These are phyloP conservation scores for Ceratorhiza oryzae-sativae DNA, from an alignment of 1,284 basidiomycete genomes.

Conservation along the genomic window DNA sequence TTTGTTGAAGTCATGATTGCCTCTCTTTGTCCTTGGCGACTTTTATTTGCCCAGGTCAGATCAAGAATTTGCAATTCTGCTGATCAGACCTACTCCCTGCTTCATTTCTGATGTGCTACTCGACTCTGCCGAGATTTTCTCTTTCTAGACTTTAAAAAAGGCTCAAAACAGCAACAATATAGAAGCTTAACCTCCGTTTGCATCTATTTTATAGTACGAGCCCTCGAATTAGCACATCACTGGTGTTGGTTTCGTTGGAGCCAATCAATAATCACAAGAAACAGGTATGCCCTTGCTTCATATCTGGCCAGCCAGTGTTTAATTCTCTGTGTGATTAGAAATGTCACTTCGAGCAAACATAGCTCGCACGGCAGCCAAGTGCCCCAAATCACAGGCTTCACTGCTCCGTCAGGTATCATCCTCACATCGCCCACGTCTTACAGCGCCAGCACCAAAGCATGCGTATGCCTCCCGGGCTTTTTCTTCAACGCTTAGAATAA, in stretches of 20 bases:
- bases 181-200: too few species aligned
- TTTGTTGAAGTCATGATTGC: neutral
- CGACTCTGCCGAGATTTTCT: neutral
- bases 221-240: too few species aligned
- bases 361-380: constrained; percentile 5
- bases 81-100: neutral
- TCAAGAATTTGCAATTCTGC: neutral
- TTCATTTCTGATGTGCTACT: neutral
- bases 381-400: neutral
- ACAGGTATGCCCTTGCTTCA: neutral
- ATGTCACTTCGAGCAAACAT: constrained; percentile 10
- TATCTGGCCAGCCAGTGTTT: neutral
- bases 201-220: too few species aligned
- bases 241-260: too few species aligned
- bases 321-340: neutral
- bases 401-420: neutral
- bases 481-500: neutral
- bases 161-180: too few species aligned
- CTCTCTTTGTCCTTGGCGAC: neutral
- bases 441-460: neutral
- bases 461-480: neutral
- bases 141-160: neutral
- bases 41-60: neutral
- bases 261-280: neutral
- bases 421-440: neutral